phyloP scores from a whole-genome alignment of 225 moss, liverwort and hornwort species.

The Antitrichia curtipendula region DNA sequence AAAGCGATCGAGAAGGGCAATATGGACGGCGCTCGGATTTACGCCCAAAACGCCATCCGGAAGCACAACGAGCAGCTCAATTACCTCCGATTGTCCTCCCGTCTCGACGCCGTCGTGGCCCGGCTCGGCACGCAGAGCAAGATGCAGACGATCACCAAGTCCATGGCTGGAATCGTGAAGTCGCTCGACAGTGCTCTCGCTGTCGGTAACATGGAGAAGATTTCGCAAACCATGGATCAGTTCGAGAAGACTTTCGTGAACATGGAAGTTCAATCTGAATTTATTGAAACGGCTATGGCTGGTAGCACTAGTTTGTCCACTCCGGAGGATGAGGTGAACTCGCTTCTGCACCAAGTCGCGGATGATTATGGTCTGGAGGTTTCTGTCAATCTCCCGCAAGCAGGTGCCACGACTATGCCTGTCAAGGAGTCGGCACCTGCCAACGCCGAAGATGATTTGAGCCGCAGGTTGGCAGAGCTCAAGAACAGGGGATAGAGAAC shows the following conservation, averaged over 20 bases:
- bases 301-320: conserved; percentile 46
- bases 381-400: conserved; percentile 33
- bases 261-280: conserved; percentile 49
- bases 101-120: conserved; percentile 36
- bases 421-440: conserved; percentile 22
- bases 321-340: conserved; percentile 47
- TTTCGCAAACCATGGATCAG: conserved; percentile 49
- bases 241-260: conserved; percentile 49
- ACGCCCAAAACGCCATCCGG: conserved; percentile 42
- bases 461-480: conserved; percentile 37
- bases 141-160: conserved; percentile 50
- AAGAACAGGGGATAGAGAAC: conserved; percentile 25
- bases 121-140: conserved; percentile 49
- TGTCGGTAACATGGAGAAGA: conserved; percentile 52
- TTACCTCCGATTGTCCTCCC: conserved; percentile 31
- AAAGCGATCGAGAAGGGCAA: conserved; percentile 59
- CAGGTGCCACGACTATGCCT: conserved; percentile 24
- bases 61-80: conserved; percentile 55
- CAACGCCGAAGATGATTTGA: conserved; percentile 24
- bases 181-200: conserved; percentile 40
- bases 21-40: conserved; percentile 48
- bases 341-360: conserved; percentile 45
- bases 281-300: conserved; percentile 49
- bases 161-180: conserved; percentile 46
- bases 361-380: conserved; percentile 49